phyloP scores from a whole-genome alignment of 2,329 filamentous ascomycete species.

The Colletotrichum euphorbiae region DNA sequence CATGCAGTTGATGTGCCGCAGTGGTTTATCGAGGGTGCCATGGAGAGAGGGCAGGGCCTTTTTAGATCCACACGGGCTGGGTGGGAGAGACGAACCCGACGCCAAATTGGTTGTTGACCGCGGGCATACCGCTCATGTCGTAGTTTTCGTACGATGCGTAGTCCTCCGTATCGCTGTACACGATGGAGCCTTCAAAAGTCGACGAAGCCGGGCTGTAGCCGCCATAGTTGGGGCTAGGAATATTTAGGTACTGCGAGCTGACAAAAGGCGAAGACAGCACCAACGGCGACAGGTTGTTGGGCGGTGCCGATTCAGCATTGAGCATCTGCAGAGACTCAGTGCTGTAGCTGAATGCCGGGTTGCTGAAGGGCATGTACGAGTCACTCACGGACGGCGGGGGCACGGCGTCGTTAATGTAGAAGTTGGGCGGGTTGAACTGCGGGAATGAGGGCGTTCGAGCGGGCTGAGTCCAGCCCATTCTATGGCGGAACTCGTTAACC shows the following conservation, averaged over 20 bases:
- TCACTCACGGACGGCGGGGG: slow-evolving; percentile 55
- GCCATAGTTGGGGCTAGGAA: slow-evolving; percentile 71
- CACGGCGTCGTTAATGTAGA: slow-evolving; percentile 60
- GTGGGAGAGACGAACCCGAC: slow-evolving; percentile 73
- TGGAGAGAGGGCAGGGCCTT: slow-evolving; percentile 46
- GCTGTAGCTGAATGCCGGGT: slow-evolving; percentile 72
- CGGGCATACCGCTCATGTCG: slow-evolving; percentile 58
- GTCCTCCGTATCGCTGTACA: slow-evolving; percentile 73
- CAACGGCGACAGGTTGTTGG: slow-evolving; percentile 64
- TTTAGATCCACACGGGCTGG: slow-evolving; percentile 71
- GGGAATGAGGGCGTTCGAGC: slow-evolving; percentile 70
- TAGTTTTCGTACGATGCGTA: slow-evolving; percentile 54
- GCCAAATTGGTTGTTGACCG: slow-evolving; percentile 59
- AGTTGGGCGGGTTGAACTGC: slow-evolving; percentile 68
- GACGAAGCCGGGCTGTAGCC: slow-evolving; percentile 73
- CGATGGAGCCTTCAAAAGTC: slow-evolving; percentile 70
- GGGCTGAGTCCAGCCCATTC: slow-evolving; percentile 75
- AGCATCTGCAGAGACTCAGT: slow-evolving; percentile 71
- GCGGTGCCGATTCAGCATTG: slow-evolving; percentile 59
- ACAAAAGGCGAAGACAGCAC: slow-evolving; percentile 67
- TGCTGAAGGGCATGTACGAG: slow-evolving; percentile 65
- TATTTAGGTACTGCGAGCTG: slow-evolving; percentile 69
- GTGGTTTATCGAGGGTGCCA: slow-evolving; percentile 50
- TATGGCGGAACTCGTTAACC: slow-evolving; percentile 74
- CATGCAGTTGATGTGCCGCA: slow-evolving; percentile 53